Evolutionary conservation across 495 filamentous ascomycete species (phyloP).

Genomic region (Hypoxylon rickii): DNA sequence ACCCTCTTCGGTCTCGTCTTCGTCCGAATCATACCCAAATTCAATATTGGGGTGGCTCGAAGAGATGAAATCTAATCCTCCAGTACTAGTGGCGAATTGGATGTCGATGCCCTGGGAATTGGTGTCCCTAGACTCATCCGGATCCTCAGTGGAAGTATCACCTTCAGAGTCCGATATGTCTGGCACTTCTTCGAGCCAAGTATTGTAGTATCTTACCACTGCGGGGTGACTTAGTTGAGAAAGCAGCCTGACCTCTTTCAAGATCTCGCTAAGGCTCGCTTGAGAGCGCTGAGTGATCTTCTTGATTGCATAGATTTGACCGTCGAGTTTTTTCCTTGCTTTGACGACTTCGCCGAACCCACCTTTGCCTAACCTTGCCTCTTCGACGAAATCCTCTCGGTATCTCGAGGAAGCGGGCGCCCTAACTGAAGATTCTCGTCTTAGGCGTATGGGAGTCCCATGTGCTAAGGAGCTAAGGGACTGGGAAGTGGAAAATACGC

Average conservation of each 20-base stretch:
- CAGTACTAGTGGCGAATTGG: conserved; percentile 64
- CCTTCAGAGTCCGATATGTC: conserved; percentile 62
- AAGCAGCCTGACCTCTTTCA: conserved; percentile 89
- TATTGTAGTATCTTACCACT: conserved; percentile 93
- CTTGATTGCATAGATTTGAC: conserved; percentile 92
- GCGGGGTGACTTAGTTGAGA: conserved; percentile 93
- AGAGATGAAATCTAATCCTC: conserved; percentile 92
- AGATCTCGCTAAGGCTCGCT: conserved; percentile 77
- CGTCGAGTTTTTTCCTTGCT: conserved; percentile 90
- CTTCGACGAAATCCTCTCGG: conserved; percentile 84
- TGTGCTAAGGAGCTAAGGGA: conserved; percentile 47
- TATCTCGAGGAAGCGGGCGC: conserved; percentile 68
- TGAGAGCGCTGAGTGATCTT: conserved; percentile 87
- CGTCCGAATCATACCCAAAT: conserved; percentile 72
- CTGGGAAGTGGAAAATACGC: conserved; percentile 37
- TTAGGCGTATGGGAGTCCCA: conserved; percentile 43
- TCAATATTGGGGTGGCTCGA: conserved; percentile 80
- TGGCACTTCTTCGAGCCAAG: conserved; percentile 80
- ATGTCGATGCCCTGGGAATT: conserved; percentile 60
- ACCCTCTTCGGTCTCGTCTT: conserved; percentile 45
- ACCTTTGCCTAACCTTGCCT: conserved; percentile 85
- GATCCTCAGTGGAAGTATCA: conserved; percentile 62
- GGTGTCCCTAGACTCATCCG: conserved; percentile 40
- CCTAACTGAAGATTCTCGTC: conserved; percentile 56
- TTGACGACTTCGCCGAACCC: conserved; percentile 98